Base-by-base conservation (phyloP, 2,329 filamentous ascomycete genomes). In the Macrophomina pseudophaseolina region DNA sequence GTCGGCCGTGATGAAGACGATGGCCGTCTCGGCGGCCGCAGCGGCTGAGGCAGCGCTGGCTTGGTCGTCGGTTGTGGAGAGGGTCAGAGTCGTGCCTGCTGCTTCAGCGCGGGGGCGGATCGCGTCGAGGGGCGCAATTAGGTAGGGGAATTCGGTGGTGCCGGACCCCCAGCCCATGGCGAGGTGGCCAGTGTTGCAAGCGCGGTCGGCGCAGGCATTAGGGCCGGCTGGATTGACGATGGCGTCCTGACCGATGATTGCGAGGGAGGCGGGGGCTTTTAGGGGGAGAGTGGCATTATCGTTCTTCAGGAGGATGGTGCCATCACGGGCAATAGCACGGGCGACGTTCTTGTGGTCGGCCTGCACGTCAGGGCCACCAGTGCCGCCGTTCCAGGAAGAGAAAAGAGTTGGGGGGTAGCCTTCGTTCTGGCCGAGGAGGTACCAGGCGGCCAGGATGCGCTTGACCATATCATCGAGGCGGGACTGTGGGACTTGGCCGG, bases 141-240 rank as follows among this genome's bases (percentile, higher is more conserved):
- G 77, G 68, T 83, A 81, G 69, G 77, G 76, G 65, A 77, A 76
- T 40, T 78, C 73, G 4, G 83, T 84, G 3, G 85, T 82, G 7
- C 88, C 88, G 30, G 84, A 87, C 0, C 89, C 88, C 86, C 88
- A 89, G 49, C 88, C 89, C 87, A 90, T 90, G 16, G 87, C 88
- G 4, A 91, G 80, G 2, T 87, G 88, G 14, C 87, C 87, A 49
- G 86, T 84, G 75, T 80, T 82, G 75, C 83, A 89, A 72, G 77
- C 87, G 35, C 91, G 87, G 78, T 96, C 91, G 9, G 74, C 67
- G 74, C 93, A 97, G 33, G 90, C 88, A 72, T 97, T 97, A 32
- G 91, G 89, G 0, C 94, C 94, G 28, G 83, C 84, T 0, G 85
- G 83, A 74, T 91, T 94, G 16, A 89, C 84, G 0, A 91, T 91